phyloP scores from a whole-genome alignment of 768 basidiomycete species.

The Hygrophorus russula region DNA sequence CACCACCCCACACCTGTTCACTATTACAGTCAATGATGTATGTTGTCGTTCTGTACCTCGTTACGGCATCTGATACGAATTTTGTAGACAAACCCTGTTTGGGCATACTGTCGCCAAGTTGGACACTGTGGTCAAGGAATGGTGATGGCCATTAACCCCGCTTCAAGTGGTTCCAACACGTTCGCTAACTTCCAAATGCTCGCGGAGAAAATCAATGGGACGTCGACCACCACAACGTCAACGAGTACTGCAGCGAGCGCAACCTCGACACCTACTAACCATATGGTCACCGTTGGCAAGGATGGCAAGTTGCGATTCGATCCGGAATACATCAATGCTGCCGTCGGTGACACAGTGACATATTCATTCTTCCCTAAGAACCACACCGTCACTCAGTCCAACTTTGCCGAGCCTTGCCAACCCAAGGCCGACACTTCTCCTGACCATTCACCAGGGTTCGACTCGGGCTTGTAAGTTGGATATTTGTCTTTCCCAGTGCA shows the following conservation, averaged over 20 bases:
- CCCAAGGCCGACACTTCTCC: conserved; percentile 15
- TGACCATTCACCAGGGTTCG: conserved; percentile 20
- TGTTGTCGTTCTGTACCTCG: too few species aligned
- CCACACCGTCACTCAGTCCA: conserved; percentile 35
- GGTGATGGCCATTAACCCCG: conserved; percentile 48
- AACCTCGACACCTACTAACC: conserved; percentile 17
- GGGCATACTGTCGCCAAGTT: conserved; percentile 46
- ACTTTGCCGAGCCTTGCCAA: conserved; percentile 25
- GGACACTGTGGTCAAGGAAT: conserved; percentile 47
- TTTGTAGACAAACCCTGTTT: conserved; percentile 27
- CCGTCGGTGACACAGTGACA: conserved; percentile 30
- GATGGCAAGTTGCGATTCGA: conserved; percentile 23
- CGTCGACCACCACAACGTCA: too few species aligned
- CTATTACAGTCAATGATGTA: too few species aligned
- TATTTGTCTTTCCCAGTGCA: conserved; percentile 13
- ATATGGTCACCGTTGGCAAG: conserved; percentile 28
- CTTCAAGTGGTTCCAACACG: too few species aligned
- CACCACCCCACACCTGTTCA: too few species aligned
- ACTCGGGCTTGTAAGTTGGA: conserved; percentile 35
- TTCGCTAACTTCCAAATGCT: too few species aligned
- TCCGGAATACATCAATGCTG: conserved; percentile 28
- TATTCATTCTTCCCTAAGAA: conserved; percentile 37
- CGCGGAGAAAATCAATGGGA: too few species aligned
- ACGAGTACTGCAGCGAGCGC: conserved; percentile 11
- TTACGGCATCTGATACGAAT: too few species aligned